Percentiles rank a stretch among this genome's conserved stretches.
Conservation (phyloP, 257 asterid genomes). For the Rehmannia glutinosa region DNA sequence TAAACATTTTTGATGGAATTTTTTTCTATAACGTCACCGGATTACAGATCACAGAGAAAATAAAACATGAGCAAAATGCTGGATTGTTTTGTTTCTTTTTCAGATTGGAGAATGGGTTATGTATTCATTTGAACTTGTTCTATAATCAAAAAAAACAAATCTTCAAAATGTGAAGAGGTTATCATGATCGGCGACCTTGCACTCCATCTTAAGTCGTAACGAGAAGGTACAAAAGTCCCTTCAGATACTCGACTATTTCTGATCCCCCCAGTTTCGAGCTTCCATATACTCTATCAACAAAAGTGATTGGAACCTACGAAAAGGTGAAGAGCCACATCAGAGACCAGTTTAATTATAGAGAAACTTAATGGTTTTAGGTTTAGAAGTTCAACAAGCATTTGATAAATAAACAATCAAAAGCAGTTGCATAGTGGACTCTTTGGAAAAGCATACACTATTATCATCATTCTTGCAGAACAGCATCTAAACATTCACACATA, state of each 20-base stretch:
- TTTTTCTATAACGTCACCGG: too few species aligned
- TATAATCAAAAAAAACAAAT: not conserved
- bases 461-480: not conserved
- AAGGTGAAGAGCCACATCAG: not conserved
- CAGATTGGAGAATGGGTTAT: not conserved
- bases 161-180: not conserved
- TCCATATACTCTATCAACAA: slow-evolving; percentile 92
- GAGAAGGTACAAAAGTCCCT: slow-evolving; percentile 83
- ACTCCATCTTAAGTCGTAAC: slow-evolving; percentile 54
- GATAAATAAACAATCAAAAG: not conserved
- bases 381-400: slow-evolving; percentile 1
- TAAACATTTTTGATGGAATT: too few species aligned
- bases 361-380: not conserved
- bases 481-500: not conserved
- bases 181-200: slow-evolving; percentile 8
- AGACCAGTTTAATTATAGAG: not conserved
- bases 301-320: slow-evolving; percentile 83
- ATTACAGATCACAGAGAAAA: not conserved
- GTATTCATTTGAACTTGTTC: slow-evolving; percentile 1
- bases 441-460: not conserved
- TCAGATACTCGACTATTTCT: slow-evolving; percentile 86
- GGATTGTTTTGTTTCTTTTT: not conserved
- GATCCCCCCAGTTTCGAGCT: slow-evolving; percentile 97
- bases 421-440: too few species aligned
- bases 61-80: not conserved